A percentile compares a stretch with the other conserved stretches of the same genome.
These are phyloP conservation scores for Sporothrix pseudoabietina DNA, from an alignment of 2,329 filamentous ascomycete genomes.

Conservation along the genomic window DNA sequence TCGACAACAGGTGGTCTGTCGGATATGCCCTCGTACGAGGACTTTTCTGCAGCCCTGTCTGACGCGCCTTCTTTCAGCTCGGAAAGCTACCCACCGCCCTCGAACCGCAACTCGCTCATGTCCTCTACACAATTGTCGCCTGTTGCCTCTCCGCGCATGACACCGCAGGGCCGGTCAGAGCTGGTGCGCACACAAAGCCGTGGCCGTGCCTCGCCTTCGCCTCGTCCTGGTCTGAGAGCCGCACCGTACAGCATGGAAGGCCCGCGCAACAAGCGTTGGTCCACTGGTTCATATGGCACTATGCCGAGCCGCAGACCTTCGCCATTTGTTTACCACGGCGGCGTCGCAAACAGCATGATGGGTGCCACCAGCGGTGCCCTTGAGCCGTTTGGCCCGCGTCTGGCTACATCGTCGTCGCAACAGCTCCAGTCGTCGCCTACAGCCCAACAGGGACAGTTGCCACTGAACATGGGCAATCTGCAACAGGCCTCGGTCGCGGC, in stretches of 20 bases:
- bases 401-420: slow-evolving; percentile 48
- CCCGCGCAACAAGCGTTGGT: slow-evolving; percentile 72
- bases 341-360: not conserved
- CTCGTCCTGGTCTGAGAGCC: slow-evolving; percentile 66
- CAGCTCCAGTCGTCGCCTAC: slow-evolving; percentile 58
- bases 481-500: slow-evolving; percentile 51
- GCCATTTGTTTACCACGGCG: slow-evolving; percentile 61
- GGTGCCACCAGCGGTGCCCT: slow-evolving; percentile 36
- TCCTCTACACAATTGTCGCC: slow-evolving; percentile 72
- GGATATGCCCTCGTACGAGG: slow-evolving; percentile 71
- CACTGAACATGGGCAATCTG: slow-evolving; percentile 58
- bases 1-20: slow-evolving; percentile 67
- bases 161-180: slow-evolving; percentile 61
- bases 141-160: slow-evolving; percentile 69
- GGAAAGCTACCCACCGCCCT: slow-evolving; percentile 64
- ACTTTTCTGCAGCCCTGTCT: slow-evolving; percentile 66
- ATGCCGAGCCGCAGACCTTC: slow-evolving; percentile 57
- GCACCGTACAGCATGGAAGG: slow-evolving; percentile 71
- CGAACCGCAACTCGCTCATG: slow-evolving; percentile 70
- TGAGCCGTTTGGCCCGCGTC: slow-evolving; percentile 60
- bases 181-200: slow-evolving; percentile 66
- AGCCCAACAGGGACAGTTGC: slow-evolving; percentile 51
- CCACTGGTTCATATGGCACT: slow-evolving; percentile 70
- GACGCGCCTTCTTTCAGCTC: slow-evolving; percentile 68
- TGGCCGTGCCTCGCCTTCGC: slow-evolving; percentile 70